Base-by-base conservation (phyloP, 2,329 filamentous ascomycete genomes). In the Fusarium cicatricum region DNA sequence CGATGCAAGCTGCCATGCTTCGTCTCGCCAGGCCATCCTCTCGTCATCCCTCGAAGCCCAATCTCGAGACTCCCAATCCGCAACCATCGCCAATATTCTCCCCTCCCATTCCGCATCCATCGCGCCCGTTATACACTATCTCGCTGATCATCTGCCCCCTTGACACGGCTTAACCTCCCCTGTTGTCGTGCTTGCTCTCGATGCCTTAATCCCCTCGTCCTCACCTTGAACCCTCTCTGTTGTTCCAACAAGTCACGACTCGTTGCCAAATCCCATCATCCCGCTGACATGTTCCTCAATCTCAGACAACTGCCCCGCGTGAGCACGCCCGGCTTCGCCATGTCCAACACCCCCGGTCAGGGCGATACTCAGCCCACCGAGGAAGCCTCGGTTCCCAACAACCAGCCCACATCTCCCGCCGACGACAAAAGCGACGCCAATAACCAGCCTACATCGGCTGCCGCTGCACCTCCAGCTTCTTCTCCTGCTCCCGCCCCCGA, bases 281-380 rank as follows among this genome's bases (percentile, higher is more conserved):
- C 52, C 66, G 66, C 75, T 78, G 69, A 78, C 69, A 74, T 71
- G 67, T 57, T 71, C 44, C 64, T 70, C 56, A 42, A 62, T 48
- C 51, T 49, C 52, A 76, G 72, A 54, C 72, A 70, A 51, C 40
- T 67, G 26, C 58, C 47, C 29, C 57, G 52, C 45, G 45, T 58
- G 46, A 61, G 51, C 58, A 60, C 64, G 15, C 55, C 58, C 46
- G 60, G 59, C 58, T 67, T 70, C 58, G 70, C 60, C 65, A 77
- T 77, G 75, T 72, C 71, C 48, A 71, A 67, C 64, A 64, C 48
- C 38, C 66, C 71, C 37, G 67, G 51, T 16, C 45, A 59, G 45
- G 45, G 55, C 58, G 52, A 67, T 34, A 26, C 60, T 17, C 56
- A 57, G 52, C 57, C 66, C 29, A 68, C 67, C 19, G 59, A 55